Percentiles rank a stretch among this genome's conserved stretches.
These are phyloP conservation scores for Lolium multiflorum DNA, from an alignment of 176 grass and related monocot genomes.

Conservation along the genomic window DNA sequence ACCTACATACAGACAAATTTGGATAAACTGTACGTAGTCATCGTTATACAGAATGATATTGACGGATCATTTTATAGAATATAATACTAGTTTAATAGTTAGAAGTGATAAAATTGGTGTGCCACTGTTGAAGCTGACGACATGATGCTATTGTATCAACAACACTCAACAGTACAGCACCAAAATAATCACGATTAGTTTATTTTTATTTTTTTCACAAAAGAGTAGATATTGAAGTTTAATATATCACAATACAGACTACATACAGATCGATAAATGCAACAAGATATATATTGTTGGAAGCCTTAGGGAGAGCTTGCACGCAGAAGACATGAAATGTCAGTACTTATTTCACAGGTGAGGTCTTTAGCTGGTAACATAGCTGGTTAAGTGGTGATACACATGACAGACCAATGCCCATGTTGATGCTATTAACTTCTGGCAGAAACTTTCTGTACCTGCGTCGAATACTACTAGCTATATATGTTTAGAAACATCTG, in stretches of 20 bases:
- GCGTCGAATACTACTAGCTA: not conserved
- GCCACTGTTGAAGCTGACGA: constrained; percentile 16
- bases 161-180: not conserved
- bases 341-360: not conserved
- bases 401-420: not conserved
- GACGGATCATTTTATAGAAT: not conserved
- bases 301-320: not conserved
- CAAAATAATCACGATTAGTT: not conserved
- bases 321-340: constrained; percentile 50
- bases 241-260: not conserved
- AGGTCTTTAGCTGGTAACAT: not conserved
- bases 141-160: not conserved
- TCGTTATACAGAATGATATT: not conserved
- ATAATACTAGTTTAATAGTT: not conserved
- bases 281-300: not conserved
- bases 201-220: not conserved
- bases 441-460: constrained; percentile 8
- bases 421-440: constrained; percentile 9
- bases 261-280: not conserved
- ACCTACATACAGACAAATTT: not conserved
- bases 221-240: not conserved
- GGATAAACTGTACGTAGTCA: constrained; percentile 3
- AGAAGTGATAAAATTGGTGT: not conserved
- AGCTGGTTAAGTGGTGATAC: not conserved
- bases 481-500: no score